Percentiles rank a stretch among this genome's conserved stretches.
These are phyloP conservation scores for Rheum nobile DNA, from an alignment of 148 eudicot genomes.

Conservation along the genomic window DNA sequence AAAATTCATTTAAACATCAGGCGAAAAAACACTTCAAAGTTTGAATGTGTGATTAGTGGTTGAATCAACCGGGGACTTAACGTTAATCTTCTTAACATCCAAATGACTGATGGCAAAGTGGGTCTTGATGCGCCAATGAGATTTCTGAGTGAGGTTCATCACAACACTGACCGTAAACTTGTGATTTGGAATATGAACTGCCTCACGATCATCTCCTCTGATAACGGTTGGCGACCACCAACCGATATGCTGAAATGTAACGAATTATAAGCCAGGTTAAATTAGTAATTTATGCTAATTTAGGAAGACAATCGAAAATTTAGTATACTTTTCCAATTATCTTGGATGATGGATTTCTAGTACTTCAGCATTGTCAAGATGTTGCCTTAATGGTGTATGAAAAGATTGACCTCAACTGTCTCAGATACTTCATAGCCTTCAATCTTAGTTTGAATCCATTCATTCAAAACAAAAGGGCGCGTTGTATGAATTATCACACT, in stretches of 20 bases:
- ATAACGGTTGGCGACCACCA: constrained; percentile 98
- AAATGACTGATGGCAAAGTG: constrained; percentile 83
- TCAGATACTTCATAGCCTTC: constrained; percentile 96
- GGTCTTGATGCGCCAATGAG: constrained; percentile 95
- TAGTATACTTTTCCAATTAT: too few species aligned
- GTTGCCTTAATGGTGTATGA: neutral
- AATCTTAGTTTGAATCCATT: constrained; percentile 87
- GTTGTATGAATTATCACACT: constrained; percentile 93
- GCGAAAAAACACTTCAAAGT: neutral
- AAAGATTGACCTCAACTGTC: constrained; percentile 73
- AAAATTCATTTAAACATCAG: neutral
- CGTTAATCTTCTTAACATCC: constrained; percentile 76
- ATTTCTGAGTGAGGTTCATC: constrained; percentile 77
- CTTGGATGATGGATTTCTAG: too few species aligned
- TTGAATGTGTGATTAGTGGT: neutral
- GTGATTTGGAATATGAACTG: constrained; percentile 90
- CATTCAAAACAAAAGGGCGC: constrained; percentile 73
- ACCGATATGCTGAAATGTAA: constrained; percentile 73
- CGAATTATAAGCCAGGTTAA: neutral
- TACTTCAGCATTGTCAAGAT: neutral
- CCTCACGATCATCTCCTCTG: constrained; percentile 96
- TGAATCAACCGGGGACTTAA: constrained; percentile 18
- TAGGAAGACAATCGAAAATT: too few species aligned
- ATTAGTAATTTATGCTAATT: too few species aligned
- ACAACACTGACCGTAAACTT: constrained; percentile 88